These are phyloP conservation scores for Oropetium thomaeum DNA, from an alignment of 176 grass and related monocot species.

Conservation along the genomic window DNA sequence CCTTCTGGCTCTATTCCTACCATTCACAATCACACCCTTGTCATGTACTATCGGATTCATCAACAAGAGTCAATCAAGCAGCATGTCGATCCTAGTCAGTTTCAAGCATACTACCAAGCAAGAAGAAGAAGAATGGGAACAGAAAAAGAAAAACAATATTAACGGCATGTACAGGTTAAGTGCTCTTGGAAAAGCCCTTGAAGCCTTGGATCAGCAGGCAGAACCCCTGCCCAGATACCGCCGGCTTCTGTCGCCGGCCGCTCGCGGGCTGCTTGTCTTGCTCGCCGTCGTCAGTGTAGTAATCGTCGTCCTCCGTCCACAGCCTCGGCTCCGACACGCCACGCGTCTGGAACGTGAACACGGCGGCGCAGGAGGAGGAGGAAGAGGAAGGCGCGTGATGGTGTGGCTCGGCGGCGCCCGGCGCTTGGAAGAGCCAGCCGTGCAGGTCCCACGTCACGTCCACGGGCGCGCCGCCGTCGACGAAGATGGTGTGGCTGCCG, in stretches of 20 bases:
- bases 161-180: conserved; percentile 41
- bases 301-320: conserved; percentile 34
- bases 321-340: conserved; percentile 39
- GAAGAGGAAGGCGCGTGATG: conserved; percentile 13
- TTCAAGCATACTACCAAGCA: conserved; percentile 11
- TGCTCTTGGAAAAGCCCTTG: conserved; percentile 49
- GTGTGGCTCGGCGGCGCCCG: neutral
- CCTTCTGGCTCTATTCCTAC: conserved; percentile 5
- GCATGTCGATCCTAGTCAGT: conserved; percentile 24
- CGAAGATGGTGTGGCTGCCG: conserved; percentile 57
- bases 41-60: conserved; percentile 20
- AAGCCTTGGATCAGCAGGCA: conserved; percentile 62
- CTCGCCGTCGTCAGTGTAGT: neutral
- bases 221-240: conserved; percentile 39
- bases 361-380: conserved; percentile 37
- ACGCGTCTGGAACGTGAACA: conserved; percentile 63
- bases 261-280: neutral
- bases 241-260: conserved; percentile 25
- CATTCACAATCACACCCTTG: conserved; percentile 37
- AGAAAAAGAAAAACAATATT: conserved; percentile 26
- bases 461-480: conserved; percentile 53
- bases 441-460: conserved; percentile 75
- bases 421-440: conserved; percentile 56
- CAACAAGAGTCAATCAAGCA: conserved; percentile 23
- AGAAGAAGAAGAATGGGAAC: conserved; percentile 12